Evolutionary conservation across 768 basidiomycete species (phyloP).

Genomic region (Rhodotorula toruloides): DNA sequence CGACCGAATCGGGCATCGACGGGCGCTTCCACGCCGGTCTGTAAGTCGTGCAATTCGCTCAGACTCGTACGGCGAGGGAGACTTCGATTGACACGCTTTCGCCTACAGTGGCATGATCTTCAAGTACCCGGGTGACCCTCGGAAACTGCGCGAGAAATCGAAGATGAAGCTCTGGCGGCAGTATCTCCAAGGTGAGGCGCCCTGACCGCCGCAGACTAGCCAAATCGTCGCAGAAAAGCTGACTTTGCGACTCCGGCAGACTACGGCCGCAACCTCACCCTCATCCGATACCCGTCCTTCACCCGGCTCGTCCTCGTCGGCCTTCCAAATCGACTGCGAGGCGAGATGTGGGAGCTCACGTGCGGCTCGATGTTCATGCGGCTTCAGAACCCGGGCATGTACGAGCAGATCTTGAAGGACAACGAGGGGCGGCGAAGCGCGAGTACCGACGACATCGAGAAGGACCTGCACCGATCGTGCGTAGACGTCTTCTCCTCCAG

Average conservation of each 20-base stretch:
- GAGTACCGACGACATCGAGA: slow-evolving; percentile 97
- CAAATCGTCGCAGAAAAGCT: slow-evolving; percentile 4
- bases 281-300: slow-evolving; percentile 91
- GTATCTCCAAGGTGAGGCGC: slow-evolving; percentile 66
- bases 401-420: slow-evolving; percentile 66
- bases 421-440: slow-evolving; percentile 72
- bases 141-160: slow-evolving; percentile 84
- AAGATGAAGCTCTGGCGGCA: slow-evolving; percentile 94
- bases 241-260: too few species aligned
- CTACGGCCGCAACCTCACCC: slow-evolving; percentile 90
- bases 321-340: slow-evolving; percentile 84
- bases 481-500: neutral
- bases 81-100: neutral
- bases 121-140: slow-evolving; percentile 87
- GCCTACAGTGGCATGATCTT: slow-evolving; percentile 48
- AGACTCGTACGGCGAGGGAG: neutral
- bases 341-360: slow-evolving; percentile 96
- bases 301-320: slow-evolving; percentile 97
- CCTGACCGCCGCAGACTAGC: too few species aligned
- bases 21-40: slow-evolving; percentile 38
- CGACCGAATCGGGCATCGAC: slow-evolving; percentile 47
- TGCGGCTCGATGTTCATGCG: slow-evolving; percentile 91
- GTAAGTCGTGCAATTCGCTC: slow-evolving; percentile 11
- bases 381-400: slow-evolving; percentile 76
- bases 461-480: slow-evolving; percentile 73